Conservation (phyloP, 495 filamentous ascomycete genomes). For the Podospora didyma region DNA sequence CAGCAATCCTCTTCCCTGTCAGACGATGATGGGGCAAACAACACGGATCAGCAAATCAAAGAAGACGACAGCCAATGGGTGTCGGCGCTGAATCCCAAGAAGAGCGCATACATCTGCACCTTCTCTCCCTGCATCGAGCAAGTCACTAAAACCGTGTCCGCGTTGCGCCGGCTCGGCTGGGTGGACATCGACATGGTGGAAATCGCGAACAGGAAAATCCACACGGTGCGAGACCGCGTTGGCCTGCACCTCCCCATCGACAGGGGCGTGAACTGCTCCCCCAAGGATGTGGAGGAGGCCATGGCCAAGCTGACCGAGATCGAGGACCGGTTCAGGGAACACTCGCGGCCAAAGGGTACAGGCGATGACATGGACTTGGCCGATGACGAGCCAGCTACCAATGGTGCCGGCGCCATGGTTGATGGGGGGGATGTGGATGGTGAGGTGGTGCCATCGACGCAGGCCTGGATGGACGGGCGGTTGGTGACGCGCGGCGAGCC, state of each 20-base stretch:
- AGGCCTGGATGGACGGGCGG: conserved; percentile 59
- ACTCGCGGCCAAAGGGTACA: conserved; percentile 35
- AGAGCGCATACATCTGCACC: conserved; percentile 74
- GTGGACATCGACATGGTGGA: conserved; percentile 91
- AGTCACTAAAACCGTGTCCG: conserved; percentile 74
- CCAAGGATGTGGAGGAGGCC: conserved; percentile 73
- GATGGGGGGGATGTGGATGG: not conserved
- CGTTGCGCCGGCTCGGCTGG: conserved; percentile 77
- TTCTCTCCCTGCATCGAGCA: conserved; percentile 98
- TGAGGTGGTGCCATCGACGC: not conserved
- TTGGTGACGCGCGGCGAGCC: conserved; percentile 75
- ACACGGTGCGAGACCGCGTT: conserved; percentile 77
- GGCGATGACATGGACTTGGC: conserved; percentile 23
- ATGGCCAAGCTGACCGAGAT: conserved; percentile 65
- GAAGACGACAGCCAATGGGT: conserved; percentile 33
- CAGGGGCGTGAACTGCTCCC: conserved; percentile 45
- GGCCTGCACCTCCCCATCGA: conserved; percentile 48
- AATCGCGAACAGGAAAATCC: conserved; percentile 67
- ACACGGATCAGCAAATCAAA: conserved; percentile 4
- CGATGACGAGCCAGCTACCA: conserved; percentile 10
- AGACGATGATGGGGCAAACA: too few species aligned
- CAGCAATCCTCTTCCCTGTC: too few species aligned
- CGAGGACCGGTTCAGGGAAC: conserved; percentile 58
- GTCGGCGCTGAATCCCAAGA: conserved; percentile 66
- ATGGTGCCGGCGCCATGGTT: conserved; percentile 8